phyloP scores from a whole-genome alignment of 2,329 filamentous ascomycete genomes.

The Xylogone sp. region DNA sequence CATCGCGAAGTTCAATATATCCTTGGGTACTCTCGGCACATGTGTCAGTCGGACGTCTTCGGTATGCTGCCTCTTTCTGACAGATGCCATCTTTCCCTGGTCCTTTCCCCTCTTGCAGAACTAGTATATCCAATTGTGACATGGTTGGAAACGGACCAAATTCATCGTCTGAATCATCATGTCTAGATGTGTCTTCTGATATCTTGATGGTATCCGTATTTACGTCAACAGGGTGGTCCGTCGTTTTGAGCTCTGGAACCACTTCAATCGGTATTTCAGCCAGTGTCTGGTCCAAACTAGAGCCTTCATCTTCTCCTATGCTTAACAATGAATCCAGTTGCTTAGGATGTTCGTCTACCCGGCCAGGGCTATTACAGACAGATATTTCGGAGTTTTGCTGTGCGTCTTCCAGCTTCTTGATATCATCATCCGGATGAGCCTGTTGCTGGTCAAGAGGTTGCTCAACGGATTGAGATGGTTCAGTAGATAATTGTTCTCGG shows the following conservation, averaged over 20 bases:
- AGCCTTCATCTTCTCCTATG: neutral
- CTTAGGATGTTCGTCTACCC: neutral
- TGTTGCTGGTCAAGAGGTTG: neutral
- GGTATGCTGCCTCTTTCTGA: neutral
- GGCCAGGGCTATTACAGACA: neutral
- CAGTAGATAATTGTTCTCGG: neutral
- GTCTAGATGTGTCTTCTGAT: neutral
- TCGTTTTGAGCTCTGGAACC: neutral
- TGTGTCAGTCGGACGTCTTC: neutral
- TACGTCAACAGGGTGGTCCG: neutral
- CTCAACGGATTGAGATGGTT: neutral
- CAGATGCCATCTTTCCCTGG: neutral
- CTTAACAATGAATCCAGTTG: neutral
- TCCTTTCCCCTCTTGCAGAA: neutral
- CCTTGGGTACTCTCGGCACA: neutral
- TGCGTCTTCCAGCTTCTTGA: neutral
- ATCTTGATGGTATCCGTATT: neutral
- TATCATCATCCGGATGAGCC: neutral
- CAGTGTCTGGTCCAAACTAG: neutral
- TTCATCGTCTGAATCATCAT: slow-evolving; percentile 24
- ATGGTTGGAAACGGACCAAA: slow-evolving; percentile 28
- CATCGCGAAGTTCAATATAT: neutral
- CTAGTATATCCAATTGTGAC: slow-evolving; percentile 21
- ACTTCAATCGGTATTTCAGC: neutral
- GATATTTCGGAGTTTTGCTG: neutral